phyloP scores from a whole-genome alignment of 768 basidiomycete genomes.

The Calvatia gigantea region DNA sequence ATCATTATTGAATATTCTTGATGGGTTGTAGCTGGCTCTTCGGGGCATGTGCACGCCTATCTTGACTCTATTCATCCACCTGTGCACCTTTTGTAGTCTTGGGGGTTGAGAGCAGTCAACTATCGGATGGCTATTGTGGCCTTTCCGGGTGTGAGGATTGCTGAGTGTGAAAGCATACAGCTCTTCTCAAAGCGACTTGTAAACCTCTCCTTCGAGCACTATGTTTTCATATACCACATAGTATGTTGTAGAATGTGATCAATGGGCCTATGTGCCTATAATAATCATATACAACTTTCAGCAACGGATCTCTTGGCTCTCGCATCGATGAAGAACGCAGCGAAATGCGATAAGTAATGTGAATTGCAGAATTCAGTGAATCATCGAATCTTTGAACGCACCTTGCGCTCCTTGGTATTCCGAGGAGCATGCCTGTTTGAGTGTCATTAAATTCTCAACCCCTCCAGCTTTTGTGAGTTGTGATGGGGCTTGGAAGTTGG shows the following conservation, averaged over 20 bases:
- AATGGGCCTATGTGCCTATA: conserved; percentile 23
- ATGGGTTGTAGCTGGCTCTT: too few relatives aligned
- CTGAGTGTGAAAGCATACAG: not conserved
- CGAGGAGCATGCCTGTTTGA: conserved; percentile 74
- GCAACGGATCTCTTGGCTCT: conserved; percentile 76
- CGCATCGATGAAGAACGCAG: conserved; percentile 80
- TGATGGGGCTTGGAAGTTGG: conserved; percentile 38
- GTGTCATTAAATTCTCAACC: conserved; percentile 62
- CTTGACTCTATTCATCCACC: not conserved
- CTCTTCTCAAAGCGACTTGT: conserved; percentile 9
- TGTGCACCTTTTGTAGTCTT: conserved; percentile 16
- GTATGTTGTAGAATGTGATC: conserved; percentile 25
- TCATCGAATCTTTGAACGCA: conserved; percentile 84
- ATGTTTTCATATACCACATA: not conserved
- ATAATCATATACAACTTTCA: conserved; percentile 35
- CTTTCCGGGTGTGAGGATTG: not conserved
- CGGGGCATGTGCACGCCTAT: too few relatives aligned
- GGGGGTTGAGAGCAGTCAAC: conserved; percentile 20
- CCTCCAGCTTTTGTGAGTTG: conserved; percentile 25
- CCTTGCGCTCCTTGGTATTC: conserved; percentile 76
- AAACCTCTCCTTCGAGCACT: not conserved
- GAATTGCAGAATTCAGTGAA: conserved; percentile 82
- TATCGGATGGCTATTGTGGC: conserved; percentile 16
- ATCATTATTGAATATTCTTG: too few relatives aligned
- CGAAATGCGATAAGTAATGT: conserved; percentile 81